Base-by-base conservation (phyloP, 106 monocot genomes). In the Amphibolis antarctica region DNA sequence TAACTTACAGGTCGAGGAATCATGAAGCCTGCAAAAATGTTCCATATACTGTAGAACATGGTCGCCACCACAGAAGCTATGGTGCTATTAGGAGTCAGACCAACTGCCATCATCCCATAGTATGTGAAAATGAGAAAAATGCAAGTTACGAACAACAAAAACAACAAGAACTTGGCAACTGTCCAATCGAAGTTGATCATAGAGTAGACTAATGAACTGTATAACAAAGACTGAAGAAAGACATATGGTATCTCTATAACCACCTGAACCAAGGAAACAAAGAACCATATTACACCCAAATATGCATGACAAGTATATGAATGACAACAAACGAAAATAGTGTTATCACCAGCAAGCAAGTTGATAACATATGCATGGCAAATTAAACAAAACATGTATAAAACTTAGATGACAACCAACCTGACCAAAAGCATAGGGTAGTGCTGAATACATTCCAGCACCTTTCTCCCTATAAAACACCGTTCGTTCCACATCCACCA, bases 21-120 rank as follows among this genome's bases (percentile, higher is more conserved):
- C 10, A 92, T 26, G 54, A 74, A 92, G 29, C 92, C 92, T 3
- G 82, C 75, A 62, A 93, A 93, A 59, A 83, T 66, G 57, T 88
- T 88, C 92, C 92, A 93, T 46, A 85, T 68, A 1, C 59, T 66
- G 44, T 82, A 92, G 59, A 93, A 88, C 43, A 74, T 78, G 10
- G 88, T 60, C 30, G 85, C 77, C 25, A 85, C 78, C 20, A 85
- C 78, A 55, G 88, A 76, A 4, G 92, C 84, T 18, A 92, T 80
- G 49, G 79, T 74, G 59, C 67, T 72, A 66, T 85, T 92, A 5
- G 92, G 86, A 27, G 87, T 92, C 84, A 92, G 65, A 26, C 80
- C 82, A 17, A 85, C 89, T 26, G 85, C 81, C 89, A 89, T 89
- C 85, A 86, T 86, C 15, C 86, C 86, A 19, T 80, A 86, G 61